Base-by-base conservation (phyloP, 768 basidiomycete species). In the Leccinum pellstonianum region DNA sequence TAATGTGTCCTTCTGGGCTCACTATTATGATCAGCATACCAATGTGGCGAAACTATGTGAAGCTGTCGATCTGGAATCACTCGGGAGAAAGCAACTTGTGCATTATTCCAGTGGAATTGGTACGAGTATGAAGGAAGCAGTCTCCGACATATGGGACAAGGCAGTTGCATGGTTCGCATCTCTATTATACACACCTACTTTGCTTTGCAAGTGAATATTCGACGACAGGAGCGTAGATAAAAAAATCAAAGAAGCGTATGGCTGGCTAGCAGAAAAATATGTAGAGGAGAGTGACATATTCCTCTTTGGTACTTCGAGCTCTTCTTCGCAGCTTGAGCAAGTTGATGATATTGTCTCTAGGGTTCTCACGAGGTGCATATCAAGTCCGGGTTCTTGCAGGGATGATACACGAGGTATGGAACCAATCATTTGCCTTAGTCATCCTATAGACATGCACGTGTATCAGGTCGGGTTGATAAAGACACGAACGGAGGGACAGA, bases 91-190 rank as follows among this genome's bases (percentile, higher is more conserved):
- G 17, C 75, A 76, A 38, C 57, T 64, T 7, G 72, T 71, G 4
- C 75, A 70, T 35, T 76, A 76, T 47, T 67, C 69, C 38, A 76
- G 75, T 49, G 75, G 75, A 6, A 72, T 76, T 19, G 75, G 74
- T 8, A 76, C 75, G 1, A 64, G 68, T 15, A 52, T 59, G 27
- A 29, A 54, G 57, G 35, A 25, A 27, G 55, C 47, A 3, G 27
- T 60, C 15, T 57, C 43, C 4, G 62, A 71, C 56, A 63, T 25
- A 10, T 58, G 73, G 23, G 48, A 51, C 29, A 29, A 31, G 50
- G 29, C n/a, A 5, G 14, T 31, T 51, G 50, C 50, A 19, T 51
- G 50, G 50, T 51, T n/a, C 50, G 27, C 0, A n/a, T 41, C 31
- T 31, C 38, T 3, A 51, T 19, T 29, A 29, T 29, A 9, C 8